Conservation (phyloP, 108 stramenopile species). For the Schizochytrium sp. region DNA sequence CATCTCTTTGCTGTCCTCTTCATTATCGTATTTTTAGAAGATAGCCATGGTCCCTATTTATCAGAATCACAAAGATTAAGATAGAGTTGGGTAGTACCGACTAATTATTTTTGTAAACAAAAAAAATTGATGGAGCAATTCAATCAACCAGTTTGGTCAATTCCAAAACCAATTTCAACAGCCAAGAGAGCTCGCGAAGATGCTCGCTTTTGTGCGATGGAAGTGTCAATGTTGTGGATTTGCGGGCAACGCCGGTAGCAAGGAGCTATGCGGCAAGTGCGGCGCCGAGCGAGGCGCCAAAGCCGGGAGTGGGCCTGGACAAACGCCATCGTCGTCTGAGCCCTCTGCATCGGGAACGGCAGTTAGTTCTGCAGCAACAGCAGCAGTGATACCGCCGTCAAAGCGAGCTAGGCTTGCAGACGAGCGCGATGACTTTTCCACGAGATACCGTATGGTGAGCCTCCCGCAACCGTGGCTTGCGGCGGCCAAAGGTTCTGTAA, state of each 20-base stretch:
- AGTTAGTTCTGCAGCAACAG: neutral
- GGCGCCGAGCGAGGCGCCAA: conserved; percentile 23
- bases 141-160: too few relatives aligned
- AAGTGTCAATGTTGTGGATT: conserved; percentile 1
- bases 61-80: too few relatives aligned
- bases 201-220: conserved; percentile 54
- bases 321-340: neutral
- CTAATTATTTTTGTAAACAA: too few relatives aligned
- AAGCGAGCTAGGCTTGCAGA: conserved; percentile 5
- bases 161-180: too few relatives aligned
- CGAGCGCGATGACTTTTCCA: neutral
- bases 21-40: too few relatives aligned
- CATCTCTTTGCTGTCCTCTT: too few relatives aligned
- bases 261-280: neutral
- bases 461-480: conserved; percentile 29
- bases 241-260: conserved; percentile 44
- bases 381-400: neutral
- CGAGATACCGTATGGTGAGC: neutral
- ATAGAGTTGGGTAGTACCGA: too few relatives aligned
- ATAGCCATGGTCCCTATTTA: too few relatives aligned
- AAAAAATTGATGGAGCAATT: too few relatives aligned
- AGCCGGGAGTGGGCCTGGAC: neutral
- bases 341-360: neutral
- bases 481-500: conserved; percentile 29
- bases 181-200: neutral